These are phyloP conservation scores for Cryptococcus sp. DNA, from an alignment of 1,284 basidiomycete species.

Conservation along the genomic window DNA sequence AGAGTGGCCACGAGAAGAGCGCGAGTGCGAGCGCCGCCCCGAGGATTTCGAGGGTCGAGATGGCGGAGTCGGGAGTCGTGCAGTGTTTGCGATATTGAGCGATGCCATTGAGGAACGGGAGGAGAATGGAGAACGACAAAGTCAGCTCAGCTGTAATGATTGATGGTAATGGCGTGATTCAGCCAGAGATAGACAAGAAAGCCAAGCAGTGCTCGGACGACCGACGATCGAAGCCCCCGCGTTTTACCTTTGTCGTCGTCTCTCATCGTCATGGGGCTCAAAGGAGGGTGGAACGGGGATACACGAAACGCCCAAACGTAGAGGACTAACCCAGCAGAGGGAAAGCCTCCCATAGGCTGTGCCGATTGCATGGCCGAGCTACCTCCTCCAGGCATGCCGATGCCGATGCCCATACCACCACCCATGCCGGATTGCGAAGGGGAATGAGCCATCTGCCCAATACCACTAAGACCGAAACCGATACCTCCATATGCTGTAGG, in stretches of 20 bases:
- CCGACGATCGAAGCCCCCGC: too few species aligned
- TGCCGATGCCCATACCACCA: conserved; percentile 11
- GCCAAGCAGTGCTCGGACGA: too few species aligned
- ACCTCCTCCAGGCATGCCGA: conserved; percentile 16
- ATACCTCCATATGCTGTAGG: conserved; percentile 33
- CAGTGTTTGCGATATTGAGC: neutral
- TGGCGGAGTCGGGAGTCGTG: neutral
- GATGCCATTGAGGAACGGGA: neutral
- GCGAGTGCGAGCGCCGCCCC: neutral
- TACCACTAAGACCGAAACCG: conserved; percentile 34
- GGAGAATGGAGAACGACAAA: neutral
- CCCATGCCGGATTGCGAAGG: conserved; percentile 2
- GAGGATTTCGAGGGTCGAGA: conserved; percentile 1
- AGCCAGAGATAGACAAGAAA: too few species aligned
- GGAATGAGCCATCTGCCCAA: conserved; percentile 3
- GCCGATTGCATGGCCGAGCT: conserved; percentile 6
- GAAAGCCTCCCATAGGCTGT: conserved; percentile 11
- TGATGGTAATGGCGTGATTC: too few species aligned
- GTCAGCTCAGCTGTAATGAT: too few species aligned
- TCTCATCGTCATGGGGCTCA: too few species aligned
- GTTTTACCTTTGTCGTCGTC: too few species aligned
- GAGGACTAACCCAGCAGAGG: conserved; percentile 13
- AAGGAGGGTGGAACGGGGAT: too few species aligned
- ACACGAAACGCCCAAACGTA: too few species aligned
- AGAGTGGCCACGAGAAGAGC: neutral